phyloP scores from a whole-genome alignment of 2,329 filamentous ascomycete species.

The Hirsutella minnesotensis region DNA sequence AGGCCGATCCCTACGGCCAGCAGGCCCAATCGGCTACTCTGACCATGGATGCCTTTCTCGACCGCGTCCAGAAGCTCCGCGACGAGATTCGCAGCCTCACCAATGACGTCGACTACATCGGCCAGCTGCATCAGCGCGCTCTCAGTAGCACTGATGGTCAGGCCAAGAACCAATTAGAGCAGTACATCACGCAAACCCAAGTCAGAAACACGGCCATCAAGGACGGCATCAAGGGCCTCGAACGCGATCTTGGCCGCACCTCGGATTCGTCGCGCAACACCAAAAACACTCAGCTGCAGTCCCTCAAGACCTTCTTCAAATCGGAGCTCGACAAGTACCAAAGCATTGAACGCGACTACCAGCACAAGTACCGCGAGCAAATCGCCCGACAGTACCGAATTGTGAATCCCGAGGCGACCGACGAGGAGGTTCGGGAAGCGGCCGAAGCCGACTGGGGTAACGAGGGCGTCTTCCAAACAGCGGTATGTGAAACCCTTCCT shows the following conservation, averaged over 20 bases:
- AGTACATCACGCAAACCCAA: slow-evolving; percentile 57
- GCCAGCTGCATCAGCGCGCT: slow-evolving; percentile 58
- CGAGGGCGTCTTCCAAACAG: slow-evolving; percentile 72
- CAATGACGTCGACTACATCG: slow-evolving; percentile 55
- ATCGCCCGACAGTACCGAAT: slow-evolving; percentile 73
- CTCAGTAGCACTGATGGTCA: slow-evolving; percentile 51
- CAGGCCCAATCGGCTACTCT: slow-evolving; percentile 25
- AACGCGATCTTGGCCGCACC: slow-evolving; percentile 56
- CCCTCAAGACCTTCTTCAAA: slow-evolving; percentile 61
- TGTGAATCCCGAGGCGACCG: slow-evolving; percentile 69
- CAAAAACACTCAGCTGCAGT: slow-evolving; percentile 59
- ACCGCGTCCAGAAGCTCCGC: slow-evolving; percentile 54
- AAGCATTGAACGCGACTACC: slow-evolving; percentile 59
- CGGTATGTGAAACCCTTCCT: slow-evolving; percentile 40
- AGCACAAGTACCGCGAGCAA: slow-evolving; percentile 61
- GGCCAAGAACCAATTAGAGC: slow-evolving; percentile 48
- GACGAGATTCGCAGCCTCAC: slow-evolving; percentile 55
- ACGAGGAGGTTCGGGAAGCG: slow-evolving; percentile 58
- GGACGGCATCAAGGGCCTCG: slow-evolving; percentile 66
- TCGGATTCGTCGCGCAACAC: slow-evolving; percentile 45
- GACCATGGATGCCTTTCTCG: slow-evolving; percentile 55
- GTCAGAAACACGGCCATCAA: slow-evolving; percentile 64
- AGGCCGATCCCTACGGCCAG: slow-evolving; percentile 24
- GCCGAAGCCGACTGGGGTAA: slow-evolving; percentile 61
- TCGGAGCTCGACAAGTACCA: slow-evolving; percentile 59